These are phyloP conservation scores for Pythium sp. DNA, from an alignment of 352 stramenopile species.

Conservation along the genomic window DNA sequence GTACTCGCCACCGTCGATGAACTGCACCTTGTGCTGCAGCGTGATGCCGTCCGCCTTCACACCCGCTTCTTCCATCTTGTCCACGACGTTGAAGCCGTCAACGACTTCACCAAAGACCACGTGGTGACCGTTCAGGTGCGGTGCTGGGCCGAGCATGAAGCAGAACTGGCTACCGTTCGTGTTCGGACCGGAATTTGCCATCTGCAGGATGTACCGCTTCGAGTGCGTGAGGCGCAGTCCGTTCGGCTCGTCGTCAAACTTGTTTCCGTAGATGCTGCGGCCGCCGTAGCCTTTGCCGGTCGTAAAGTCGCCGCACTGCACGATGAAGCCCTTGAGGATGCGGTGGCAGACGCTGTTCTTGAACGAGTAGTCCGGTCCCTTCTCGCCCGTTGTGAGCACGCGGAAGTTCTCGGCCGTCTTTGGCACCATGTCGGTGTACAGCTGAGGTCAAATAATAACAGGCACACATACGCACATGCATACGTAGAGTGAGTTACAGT, in stretches of 20 bases:
- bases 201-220: conserved; percentile 88
- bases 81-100: conserved; percentile 78
- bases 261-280: conserved; percentile 96
- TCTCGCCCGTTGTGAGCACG: conserved; percentile 94
- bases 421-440: conserved; percentile 95
- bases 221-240: conserved; percentile 73
- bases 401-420: conserved; percentile 99
- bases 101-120: conserved; percentile 86
- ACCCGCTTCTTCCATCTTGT: conserved; percentile 77
- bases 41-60: conserved; percentile 58
- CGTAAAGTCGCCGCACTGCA: conserved; percentile 96
- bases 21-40: conserved; percentile 71
- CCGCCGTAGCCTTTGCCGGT: conserved; percentile 93
- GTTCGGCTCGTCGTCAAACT: conserved; percentile 98
- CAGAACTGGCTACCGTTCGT: conserved; percentile 99
- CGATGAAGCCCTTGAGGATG: conserved; percentile 98
- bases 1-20: conserved; percentile 74
- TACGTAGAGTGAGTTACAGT: not conserved
- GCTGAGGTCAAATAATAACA: conserved; percentile 19
- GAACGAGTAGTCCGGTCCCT: conserved; percentile 91
- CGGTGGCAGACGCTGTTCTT: conserved; percentile 97
- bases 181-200: conserved; percentile 97
- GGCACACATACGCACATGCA: not conserved
- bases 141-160: conserved; percentile 89
- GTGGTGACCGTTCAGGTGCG: conserved; percentile 80